phyloP scores from a whole-genome alignment of 805 yeast species.

The Kodamaea hsintzibuensis region DNA sequence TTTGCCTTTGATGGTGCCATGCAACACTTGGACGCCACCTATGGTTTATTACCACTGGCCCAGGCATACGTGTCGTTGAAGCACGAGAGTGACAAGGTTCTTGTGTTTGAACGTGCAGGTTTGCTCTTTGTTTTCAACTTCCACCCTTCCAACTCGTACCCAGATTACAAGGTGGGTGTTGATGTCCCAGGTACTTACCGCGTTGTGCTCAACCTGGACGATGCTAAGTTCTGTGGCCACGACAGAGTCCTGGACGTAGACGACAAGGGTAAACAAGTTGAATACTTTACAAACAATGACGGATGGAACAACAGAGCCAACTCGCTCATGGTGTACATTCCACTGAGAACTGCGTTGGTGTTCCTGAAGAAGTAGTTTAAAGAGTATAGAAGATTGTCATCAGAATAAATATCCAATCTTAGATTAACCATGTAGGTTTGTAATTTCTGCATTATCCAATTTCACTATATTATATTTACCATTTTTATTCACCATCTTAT shows the following conservation, averaged over 20 bases:
- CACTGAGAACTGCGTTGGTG: slow-evolving; percentile 60
- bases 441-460: not conserved
- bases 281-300: slow-evolving; percentile 70
- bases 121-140: slow-evolving; percentile 85
- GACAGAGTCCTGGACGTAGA: slow-evolving; percentile 54
- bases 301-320: slow-evolving; percentile 81
- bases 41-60: slow-evolving; percentile 67
- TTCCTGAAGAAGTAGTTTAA: slow-evolving; percentile 16
- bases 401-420: not conserved
- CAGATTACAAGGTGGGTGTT: slow-evolving; percentile 90
- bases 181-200: slow-evolving; percentile 75
- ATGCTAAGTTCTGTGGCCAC: slow-evolving; percentile 77
- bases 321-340: slow-evolving; percentile 76
- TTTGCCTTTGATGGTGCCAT: slow-evolving; percentile 83
- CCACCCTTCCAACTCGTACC: slow-evolving; percentile 79
- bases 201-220: slow-evolving; percentile 76
- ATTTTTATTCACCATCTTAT: too few relatives aligned
- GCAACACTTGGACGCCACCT: slow-evolving; percentile 72
- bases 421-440: not conserved
- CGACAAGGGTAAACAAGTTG: slow-evolving; percentile 38
- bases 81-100: slow-evolving; percentile 83
- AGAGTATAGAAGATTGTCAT: not conserved
- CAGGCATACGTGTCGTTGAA: slow-evolving; percentile 85
- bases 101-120: slow-evolving; percentile 87
- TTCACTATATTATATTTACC: not conserved